Evolutionary conservation across 2,329 filamentous ascomycete species (phyloP).

Genomic region (Albophoma yamanashiensis): DNA sequence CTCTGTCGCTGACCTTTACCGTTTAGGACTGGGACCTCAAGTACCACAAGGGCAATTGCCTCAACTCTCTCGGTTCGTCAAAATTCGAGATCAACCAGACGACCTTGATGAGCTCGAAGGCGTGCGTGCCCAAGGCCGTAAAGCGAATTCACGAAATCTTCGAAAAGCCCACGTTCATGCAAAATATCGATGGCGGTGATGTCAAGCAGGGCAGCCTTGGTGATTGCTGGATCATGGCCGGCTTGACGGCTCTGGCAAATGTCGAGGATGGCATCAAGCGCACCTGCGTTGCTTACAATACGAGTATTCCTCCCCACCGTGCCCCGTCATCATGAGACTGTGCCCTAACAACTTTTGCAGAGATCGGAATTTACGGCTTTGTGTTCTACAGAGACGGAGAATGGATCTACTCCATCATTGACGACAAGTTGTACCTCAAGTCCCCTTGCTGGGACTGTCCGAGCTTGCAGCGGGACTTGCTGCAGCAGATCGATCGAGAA

Average conservation of each 20-base stretch:
- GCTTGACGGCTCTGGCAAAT: slow-evolving; percentile 65
- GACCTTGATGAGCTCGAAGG: slow-evolving; percentile 33
- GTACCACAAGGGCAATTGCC: slow-evolving; percentile 45
- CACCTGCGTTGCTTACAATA: slow-evolving; percentile 66
- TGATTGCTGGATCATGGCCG: slow-evolving; percentile 79
- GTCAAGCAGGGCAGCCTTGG: slow-evolving; percentile 68
- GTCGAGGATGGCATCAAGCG: slow-evolving; percentile 59
- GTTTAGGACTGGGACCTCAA: slow-evolving; percentile 57
- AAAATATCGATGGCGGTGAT: slow-evolving; percentile 57
- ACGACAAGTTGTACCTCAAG: slow-evolving; percentile 80
- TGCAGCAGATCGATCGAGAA: slow-evolving; percentile 65
- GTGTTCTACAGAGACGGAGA: slow-evolving; percentile 82
- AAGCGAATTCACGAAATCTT: slow-evolving; percentile 68
- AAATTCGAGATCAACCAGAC: slow-evolving; percentile 40
- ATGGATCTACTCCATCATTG: slow-evolving; percentile 86
- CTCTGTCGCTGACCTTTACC: slow-evolving; percentile 5
- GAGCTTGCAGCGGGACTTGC: slow-evolving; percentile 60
- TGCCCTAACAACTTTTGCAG: slow-evolving; percentile 4
- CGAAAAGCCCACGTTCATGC: slow-evolving; percentile 59
- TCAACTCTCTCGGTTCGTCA: slow-evolving; percentile 40
- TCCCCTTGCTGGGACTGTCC: slow-evolving; percentile 75
- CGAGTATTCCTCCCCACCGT: slow-evolving; percentile 25
- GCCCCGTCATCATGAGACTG: no score
- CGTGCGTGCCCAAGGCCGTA: slow-evolving; percentile 57
- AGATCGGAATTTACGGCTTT: slow-evolving; percentile 78